A percentile compares a stretch with the other conserved stretches of the same genome.
Conservation (phyloP, 345 rosid genomes). For the Rhodamnia argentea region DNA sequence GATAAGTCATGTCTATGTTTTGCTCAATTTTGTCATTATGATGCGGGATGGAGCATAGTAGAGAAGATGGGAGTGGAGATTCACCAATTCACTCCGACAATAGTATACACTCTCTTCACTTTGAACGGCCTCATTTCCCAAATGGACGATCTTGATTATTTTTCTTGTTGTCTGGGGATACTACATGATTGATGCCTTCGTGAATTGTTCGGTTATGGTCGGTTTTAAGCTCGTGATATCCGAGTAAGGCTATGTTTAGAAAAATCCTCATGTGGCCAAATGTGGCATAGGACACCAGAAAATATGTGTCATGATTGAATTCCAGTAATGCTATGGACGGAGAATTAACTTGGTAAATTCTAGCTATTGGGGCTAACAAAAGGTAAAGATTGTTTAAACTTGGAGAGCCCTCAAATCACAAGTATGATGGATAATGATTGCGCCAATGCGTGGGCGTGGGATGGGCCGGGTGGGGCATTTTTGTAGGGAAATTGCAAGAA, state of each 20-base stretch:
- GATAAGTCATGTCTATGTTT: background rate
- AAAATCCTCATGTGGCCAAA: background rate
- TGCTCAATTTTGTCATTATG: rapidly evolving
- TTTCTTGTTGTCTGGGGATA: background rate
- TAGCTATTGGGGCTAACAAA: background rate
- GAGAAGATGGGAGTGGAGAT: background rate
- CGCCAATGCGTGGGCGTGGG: background rate
- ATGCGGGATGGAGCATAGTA: background rate
- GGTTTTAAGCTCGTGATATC: background rate
- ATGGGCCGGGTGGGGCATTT: background rate
- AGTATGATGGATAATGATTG: background rate
- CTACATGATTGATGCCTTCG: background rate
- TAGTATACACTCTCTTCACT: background rate
- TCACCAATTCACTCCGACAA: background rate
- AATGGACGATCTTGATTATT: background rate
- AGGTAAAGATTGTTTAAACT: background rate
- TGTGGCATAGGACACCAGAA: background rate
- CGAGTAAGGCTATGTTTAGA: background rate
- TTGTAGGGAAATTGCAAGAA: background rate
- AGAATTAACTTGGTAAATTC: background rate
- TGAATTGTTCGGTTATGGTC: background rate
- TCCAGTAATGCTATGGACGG: background rate
- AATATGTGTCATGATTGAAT: background rate
- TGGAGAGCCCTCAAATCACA: background rate
- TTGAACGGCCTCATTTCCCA: background rate